phyloP scores from a whole-genome alignment of 148 eudicot genomes.

The Dianthus caryophyllus region DNA sequence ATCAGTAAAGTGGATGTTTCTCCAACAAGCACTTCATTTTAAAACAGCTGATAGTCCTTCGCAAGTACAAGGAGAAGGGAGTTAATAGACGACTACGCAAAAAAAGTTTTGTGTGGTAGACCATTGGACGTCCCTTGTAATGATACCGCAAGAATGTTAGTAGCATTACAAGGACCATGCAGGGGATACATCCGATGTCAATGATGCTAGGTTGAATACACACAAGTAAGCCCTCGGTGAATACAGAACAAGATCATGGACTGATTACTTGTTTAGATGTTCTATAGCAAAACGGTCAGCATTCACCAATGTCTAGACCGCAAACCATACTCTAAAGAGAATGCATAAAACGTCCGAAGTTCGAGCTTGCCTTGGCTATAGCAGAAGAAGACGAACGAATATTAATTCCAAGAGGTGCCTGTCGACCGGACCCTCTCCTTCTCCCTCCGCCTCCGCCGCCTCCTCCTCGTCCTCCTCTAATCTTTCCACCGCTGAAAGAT shows the following conservation, averaged over 20 bases:
- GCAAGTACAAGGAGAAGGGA: too few species aligned
- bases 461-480: too few species aligned
- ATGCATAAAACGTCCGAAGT: constrained; percentile 58
- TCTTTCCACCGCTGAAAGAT: constrained; percentile 54
- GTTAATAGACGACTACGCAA: constrained; percentile 27
- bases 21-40: constrained; percentile 25
- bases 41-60: constrained; percentile 36
- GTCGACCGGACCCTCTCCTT: constrained; percentile 46
- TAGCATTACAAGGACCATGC: constrained; percentile 22
- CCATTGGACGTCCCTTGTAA: constrained; percentile 30
- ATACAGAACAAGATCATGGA: constrained; percentile 21
- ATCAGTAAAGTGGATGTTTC: too few species aligned
- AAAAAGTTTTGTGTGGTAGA: constrained; percentile 16
- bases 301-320: constrained; percentile 30
- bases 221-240: constrained; percentile 37
- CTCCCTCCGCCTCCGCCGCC: too few species aligned
- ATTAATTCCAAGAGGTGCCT: constrained; percentile 61
- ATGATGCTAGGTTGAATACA: too few species aligned
- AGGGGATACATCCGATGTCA: too few species aligned
- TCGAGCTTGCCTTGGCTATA: constrained; percentile 95
- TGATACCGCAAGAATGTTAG: constrained; percentile 26
- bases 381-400: constrained; percentile 57
- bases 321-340: constrained; percentile 43
- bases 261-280: constrained; percentile 27
- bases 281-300: constrained; percentile 35